Evolutionary conservation across 257 asterid genomes (phyloP), one percentile per base, ranked within the genome.

Genomic region (Hygrophila difformis): DNA sequence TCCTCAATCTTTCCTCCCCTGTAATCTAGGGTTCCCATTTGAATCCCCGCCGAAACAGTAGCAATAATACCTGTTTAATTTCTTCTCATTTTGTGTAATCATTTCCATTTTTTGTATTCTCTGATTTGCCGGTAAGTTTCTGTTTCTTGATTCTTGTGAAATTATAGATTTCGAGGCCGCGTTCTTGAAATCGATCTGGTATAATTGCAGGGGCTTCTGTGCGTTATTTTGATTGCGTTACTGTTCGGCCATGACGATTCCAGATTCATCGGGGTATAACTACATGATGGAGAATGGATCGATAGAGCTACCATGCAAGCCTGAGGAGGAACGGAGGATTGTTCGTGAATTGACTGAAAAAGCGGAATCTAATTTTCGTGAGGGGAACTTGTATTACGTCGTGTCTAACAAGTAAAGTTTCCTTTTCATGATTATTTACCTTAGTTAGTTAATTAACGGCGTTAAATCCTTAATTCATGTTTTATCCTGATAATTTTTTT

Each of bases 261-360:
- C 83, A 46, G 94, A 79, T 82, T 75, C 79, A 1, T 46, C 87
- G 42, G 82, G 75, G 20, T 63, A 39, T 44, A 44, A 69, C 46
- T 69, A 59, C 56, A 55, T 77, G 86, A 67, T 75, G 89, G 92
- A 77, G 64, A 82, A 82, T 42, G 96, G 92, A 68, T 77, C 92
- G 34, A 76, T 82, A 54, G 82, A 74, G 53, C 67, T 85, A 60
- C 93, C 94, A 15, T 77, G 82, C 81, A 74, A 72, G 54, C 93
- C 98, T 11, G 94, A 82, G 59, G 84, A 82, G 49, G 98, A 91
- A 70, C 65, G 59, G 41, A 72, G 81, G 67, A 76, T 80, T 43
- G 64, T 91, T 56, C 64, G 54, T 45, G 94, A 86, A 33, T 65
- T 91, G 68, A 64, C 57, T 13, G 53, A 49, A 31, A 69, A 74